These are phyloP conservation scores for Trichosporon ovoides DNA, from an alignment of 1,284 basidiomycete species.

Conservation along the genomic window DNA sequence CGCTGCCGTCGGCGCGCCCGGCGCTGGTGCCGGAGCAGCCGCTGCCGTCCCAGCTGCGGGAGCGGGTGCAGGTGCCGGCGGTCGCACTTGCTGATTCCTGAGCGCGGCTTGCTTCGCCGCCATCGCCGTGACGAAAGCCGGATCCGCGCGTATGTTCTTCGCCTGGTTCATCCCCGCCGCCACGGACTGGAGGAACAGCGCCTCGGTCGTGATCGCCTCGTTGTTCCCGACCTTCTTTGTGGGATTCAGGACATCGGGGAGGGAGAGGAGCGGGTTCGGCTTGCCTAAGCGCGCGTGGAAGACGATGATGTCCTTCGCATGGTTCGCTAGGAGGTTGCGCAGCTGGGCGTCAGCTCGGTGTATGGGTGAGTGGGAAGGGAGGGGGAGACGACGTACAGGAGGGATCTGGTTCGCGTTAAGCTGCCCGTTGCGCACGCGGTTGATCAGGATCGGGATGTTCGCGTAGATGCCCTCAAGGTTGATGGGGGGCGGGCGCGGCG, in stretches of 20 bases:
- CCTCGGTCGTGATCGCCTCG: slow-evolving; percentile 19
- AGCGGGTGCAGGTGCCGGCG: not conserved
- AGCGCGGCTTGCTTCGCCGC: slow-evolving; percentile 8
- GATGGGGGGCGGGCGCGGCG: slow-evolving; percentile 11
- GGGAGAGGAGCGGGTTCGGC: slow-evolving; percentile 18
- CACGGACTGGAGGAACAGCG: slow-evolving; percentile 13
- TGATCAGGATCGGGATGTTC: slow-evolving; percentile 20
- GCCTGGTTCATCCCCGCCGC: slow-evolving; percentile 15
- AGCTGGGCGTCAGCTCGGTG: slow-evolving; percentile 17
- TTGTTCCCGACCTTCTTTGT: slow-evolving; percentile 15
- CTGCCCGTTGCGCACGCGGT: slow-evolving; percentile 18
- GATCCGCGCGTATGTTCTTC: slow-evolving; percentile 13
- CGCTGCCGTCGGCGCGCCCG: no score
- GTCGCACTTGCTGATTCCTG: not conserved
- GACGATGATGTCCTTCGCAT: slow-evolving; percentile 23
- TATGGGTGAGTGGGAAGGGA: not conserved
- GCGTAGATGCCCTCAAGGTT: slow-evolving; percentile 23
- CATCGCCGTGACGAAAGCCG: slow-evolving; percentile 11
- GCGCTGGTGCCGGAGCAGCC: not conserved
- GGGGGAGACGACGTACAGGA: slow-evolving; percentile 7
- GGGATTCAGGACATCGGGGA: slow-evolving; percentile 23
- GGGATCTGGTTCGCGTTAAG: slow-evolving; percentile 16
- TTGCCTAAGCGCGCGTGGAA: slow-evolving; percentile 23
- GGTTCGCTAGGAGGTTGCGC: slow-evolving; percentile 20
- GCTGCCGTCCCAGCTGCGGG: not conserved